Percentiles rank a stretch among this genome's conserved stretches.
These are phyloP conservation scores for Saccharomycopsis hybrid DNA, from an alignment of 1,139 yeast genomes.

Conservation along the genomic window DNA sequence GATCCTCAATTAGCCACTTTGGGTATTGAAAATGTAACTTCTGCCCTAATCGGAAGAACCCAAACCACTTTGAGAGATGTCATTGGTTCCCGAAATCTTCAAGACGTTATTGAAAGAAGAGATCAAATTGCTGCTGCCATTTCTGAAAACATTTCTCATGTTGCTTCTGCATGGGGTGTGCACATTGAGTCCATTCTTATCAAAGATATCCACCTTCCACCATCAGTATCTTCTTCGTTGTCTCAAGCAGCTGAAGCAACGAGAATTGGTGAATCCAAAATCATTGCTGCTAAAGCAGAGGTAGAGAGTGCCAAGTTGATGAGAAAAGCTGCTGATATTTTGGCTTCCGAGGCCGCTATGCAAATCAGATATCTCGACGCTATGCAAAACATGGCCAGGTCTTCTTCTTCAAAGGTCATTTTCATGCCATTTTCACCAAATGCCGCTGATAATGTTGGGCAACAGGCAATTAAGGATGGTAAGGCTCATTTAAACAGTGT, in stretches of 20 bases:
- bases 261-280: slow-evolving; percentile 73
- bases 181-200: slow-evolving; percentile 62
- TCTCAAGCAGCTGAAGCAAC: slow-evolving; percentile 75
- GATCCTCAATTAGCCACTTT: slow-evolving; percentile 67
- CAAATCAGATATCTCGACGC: slow-evolving; percentile 76
- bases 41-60: slow-evolving; percentile 63
- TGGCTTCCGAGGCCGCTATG: slow-evolving; percentile 73
- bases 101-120: slow-evolving; percentile 70
- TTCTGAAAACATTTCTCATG: slow-evolving; percentile 54
- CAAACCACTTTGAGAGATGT: slow-evolving; percentile 74
- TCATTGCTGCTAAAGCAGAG: slow-evolving; percentile 70
- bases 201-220: slow-evolving; percentile 57
- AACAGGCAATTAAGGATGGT: background rate
- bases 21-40: slow-evolving; percentile 48
- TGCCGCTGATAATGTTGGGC: slow-evolving; percentile 8
- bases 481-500: background rate
- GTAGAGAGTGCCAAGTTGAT: slow-evolving; percentile 71
- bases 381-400: slow-evolving; percentile 67
- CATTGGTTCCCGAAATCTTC: slow-evolving; percentile 59
- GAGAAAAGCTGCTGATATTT: slow-evolving; percentile 75
- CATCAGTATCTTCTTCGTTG: slow-evolving; percentile 52
- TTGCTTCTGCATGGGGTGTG: slow-evolving; percentile 71
- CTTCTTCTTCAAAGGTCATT: slow-evolving; percentile 58
- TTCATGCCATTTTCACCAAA: slow-evolving; percentile 55
- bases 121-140: slow-evolving; percentile 67